Conservation (phyloP, 768 basidiomycete species). For the Pleurotus salmoneostramineus region DNA sequence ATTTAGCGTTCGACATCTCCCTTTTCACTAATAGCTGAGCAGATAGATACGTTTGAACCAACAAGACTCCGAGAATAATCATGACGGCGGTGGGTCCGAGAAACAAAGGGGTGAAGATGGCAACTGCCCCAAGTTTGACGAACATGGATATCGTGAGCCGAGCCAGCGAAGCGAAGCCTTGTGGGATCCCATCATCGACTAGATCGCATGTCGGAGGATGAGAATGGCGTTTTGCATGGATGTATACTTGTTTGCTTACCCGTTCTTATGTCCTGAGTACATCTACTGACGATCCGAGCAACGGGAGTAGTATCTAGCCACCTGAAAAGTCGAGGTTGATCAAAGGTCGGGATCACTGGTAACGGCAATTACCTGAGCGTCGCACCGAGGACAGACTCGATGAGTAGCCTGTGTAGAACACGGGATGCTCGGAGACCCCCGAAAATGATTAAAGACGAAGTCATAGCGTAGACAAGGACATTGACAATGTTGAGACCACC, state of each 20-base stretch:
- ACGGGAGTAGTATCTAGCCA: conserved; percentile 45
- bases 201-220: conserved; percentile 29
- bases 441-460: conserved; percentile 35
- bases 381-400: conserved; percentile 52
- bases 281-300: conserved; percentile 57
- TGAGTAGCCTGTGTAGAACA: conserved; percentile 45
- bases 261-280: conserved; percentile 60
- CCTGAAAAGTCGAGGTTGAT: conserved; percentile 20
- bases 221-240: too few species aligned
- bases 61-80: conserved; percentile 35
- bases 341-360: not conserved
- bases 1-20: conserved; percentile 40
- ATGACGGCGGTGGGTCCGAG: conserved; percentile 40
- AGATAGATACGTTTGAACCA: conserved; percentile 40
- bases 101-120: conserved; percentile 42
- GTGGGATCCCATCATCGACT: conserved; percentile 43
- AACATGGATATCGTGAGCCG: conserved; percentile 30
- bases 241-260: conserved; percentile 33
- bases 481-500: conserved; percentile 27
- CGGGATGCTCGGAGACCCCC: conserved; percentile 52
- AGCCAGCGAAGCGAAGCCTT: conserved; percentile 21
- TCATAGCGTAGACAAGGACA: conserved; percentile 26
- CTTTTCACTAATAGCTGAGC: conserved; percentile 46
- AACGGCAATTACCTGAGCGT: conserved; percentile 47
- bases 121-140: conserved; percentile 38